Base-by-base conservation (phyloP, 2,329 filamentous ascomycete genomes). In the Fusarium oligoseptatum region DNA sequence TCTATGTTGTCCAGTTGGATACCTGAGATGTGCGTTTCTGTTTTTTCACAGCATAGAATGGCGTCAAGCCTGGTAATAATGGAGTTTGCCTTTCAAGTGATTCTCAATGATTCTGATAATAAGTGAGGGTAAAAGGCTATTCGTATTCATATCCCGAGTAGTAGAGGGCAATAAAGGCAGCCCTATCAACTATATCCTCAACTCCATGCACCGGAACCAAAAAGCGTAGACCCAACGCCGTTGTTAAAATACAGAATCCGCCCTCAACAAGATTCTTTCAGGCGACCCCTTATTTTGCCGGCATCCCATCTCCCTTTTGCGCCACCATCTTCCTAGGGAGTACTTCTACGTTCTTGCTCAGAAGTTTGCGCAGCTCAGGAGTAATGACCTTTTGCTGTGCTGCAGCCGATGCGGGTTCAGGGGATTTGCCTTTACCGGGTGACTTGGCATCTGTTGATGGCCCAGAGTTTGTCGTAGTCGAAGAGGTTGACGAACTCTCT, bases 301-400 rank as follows among this genome's bases (percentile, higher is more conserved):
- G 80, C 80, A 83, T 82, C 9, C 81, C 83, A 11, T 84, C 82
- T 3, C 82, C 81, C 20, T 82, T 81, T 61, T 82, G 70, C 20
- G 80, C 80, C 22, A 83, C 82, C 14, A 79, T 82, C 45, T 79
- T 79, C 41, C 83, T 80, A 27, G 84, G 82, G 24, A 88, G 79
- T 10, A 87, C 79, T 61, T 86, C 85, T 9, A 88, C 84, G 60
- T 85, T 83, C 50, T 84, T 83, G 73, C 85, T 90, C 45, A 91
- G 78, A 45, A 91, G 77, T 69, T 85, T 86, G 58, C 89, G 84
- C 72, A 91, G 80, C 79, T 91, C 89, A 0, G 89, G 88, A 3
- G 88, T 90, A 60, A 91, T 90, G 15, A 89, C 83, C 78, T 85
- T 88, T 48, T 83, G 80, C 10, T 81, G 76, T 64, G 82, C 71